phyloP scores from a whole-genome alignment of 2,329 filamentous ascomycete species.

The Alternaria dauci region DNA sequence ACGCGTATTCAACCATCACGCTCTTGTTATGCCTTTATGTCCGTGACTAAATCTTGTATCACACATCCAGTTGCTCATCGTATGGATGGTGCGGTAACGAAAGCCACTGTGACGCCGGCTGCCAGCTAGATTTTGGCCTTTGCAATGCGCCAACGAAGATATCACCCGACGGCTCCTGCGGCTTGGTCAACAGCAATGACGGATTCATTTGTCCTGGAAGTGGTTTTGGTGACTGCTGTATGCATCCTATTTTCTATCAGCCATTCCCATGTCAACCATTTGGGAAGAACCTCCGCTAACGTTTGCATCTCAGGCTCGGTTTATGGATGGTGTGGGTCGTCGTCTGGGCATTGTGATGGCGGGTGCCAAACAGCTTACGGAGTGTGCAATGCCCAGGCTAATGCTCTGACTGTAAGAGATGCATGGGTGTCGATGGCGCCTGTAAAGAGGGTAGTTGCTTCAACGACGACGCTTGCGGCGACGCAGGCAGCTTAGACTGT shows the following conservation, averaged over 20 bases:
- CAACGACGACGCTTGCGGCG: neutral
- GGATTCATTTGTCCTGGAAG: neutral
- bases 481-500: neutral
- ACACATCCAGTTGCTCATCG: too few relatives aligned
- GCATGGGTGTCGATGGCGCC: neutral
- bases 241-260: fast-evolving
- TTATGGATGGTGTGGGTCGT: neutral
- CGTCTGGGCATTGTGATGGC: neutral
- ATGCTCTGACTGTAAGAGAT: neutral
- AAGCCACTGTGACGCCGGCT: too few relatives aligned
- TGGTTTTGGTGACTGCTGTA: neutral
- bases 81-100: too few relatives aligned
- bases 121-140: too few relatives aligned
- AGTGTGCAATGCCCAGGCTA: neutral
- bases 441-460: neutral
- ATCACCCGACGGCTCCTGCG: neutral
- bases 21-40: too few relatives aligned
- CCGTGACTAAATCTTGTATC: too few relatives aligned
- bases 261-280: neutral
- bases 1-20: too few relatives aligned
- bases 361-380: neutral
- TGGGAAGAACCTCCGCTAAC: neutral
- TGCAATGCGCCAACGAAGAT: too few relatives aligned
- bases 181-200: neutral
- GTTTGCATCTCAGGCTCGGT: neutral